Evolutionary conservation across 805 yeast species (phyloP).

Genomic region (Suhomyces prunicola): DNA sequence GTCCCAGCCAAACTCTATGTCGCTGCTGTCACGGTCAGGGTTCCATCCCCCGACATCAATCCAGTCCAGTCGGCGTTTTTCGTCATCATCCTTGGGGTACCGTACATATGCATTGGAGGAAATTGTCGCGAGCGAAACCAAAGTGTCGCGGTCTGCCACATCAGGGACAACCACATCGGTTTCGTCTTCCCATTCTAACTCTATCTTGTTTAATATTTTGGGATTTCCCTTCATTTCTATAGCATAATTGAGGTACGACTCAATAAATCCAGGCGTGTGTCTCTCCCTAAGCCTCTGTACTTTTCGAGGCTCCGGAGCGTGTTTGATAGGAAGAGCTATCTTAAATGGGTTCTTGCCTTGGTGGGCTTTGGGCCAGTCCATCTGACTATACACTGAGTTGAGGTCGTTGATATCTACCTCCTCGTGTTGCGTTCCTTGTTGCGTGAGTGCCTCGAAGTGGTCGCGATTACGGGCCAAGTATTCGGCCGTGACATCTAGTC

Average conservation of each 20-base stretch:
- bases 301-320: constrained; percentile 14
- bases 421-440: constrained; percentile 1
- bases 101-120: constrained; percentile 89
- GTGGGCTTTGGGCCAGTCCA: constrained; percentile 37
- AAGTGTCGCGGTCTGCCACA: constrained; percentile 67
- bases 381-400: constrained; percentile 11
- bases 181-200: constrained; percentile 62
- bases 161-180: constrained; percentile 63
- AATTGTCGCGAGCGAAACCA: constrained; percentile 75
- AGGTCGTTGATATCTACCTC: constrained; percentile 5
- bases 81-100: constrained; percentile 54
- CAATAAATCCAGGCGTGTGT: constrained; percentile 58
- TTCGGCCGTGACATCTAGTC: constrained; percentile 49
- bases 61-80: constrained; percentile 71
- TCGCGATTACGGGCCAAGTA: constrained; percentile 23
- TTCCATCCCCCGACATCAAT: constrained; percentile 59
- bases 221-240: constrained; percentile 39
- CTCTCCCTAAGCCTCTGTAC: constrained; percentile 32
- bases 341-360: constrained; percentile 39
- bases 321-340: constrained; percentile 27
- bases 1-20: constrained; percentile 81
- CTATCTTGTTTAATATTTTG: constrained; percentile 31
- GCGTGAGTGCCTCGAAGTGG: constrained; percentile 3
- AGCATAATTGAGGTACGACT: constrained; percentile 61
- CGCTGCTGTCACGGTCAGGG: constrained; percentile 54